Conservation (phyloP, 2,329 filamentous ascomycete species). For the Aureobasidium sp. region DNA sequence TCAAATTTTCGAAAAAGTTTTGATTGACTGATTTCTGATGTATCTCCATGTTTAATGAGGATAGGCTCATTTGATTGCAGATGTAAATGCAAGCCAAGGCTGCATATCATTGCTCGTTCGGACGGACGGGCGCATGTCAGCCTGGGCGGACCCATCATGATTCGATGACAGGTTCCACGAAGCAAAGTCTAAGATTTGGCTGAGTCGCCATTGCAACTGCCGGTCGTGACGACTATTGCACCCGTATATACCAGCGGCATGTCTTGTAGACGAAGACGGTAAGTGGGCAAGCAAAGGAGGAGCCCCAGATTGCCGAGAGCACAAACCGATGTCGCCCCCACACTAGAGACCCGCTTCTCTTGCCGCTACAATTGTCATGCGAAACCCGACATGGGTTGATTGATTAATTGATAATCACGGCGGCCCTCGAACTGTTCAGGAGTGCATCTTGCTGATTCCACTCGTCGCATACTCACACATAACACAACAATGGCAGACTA, state of each 20-base stretch:
- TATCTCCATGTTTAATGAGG: too few relatives aligned
- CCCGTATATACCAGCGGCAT: background rate
- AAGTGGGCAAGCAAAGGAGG: background rate
- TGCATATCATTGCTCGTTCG: background rate
- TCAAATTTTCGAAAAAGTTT: background rate
- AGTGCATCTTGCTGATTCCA: background rate
- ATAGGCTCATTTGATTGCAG: too few relatives aligned
- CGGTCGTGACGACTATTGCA: background rate
- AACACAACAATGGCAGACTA: constrained; percentile 13
- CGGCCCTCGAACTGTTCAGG: background rate
- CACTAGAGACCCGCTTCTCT: background rate
- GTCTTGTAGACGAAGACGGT: background rate
- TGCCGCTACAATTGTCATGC: background rate
- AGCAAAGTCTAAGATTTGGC: too few relatives aligned
- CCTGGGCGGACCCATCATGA: background rate
- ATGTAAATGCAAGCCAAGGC: background rate
- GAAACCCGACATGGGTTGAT: background rate
- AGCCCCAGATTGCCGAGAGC: background rate
- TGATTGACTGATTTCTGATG: background rate
- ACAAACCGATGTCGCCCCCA: background rate
- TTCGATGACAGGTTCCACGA: too few relatives aligned
- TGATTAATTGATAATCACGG: background rate
- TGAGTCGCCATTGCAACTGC: background rate
- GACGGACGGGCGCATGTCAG: background rate
- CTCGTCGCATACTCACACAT: background rate